Base-by-base conservation (phyloP, 2,329 filamentous ascomycete species). In the Trichothecium roseum region DNA sequence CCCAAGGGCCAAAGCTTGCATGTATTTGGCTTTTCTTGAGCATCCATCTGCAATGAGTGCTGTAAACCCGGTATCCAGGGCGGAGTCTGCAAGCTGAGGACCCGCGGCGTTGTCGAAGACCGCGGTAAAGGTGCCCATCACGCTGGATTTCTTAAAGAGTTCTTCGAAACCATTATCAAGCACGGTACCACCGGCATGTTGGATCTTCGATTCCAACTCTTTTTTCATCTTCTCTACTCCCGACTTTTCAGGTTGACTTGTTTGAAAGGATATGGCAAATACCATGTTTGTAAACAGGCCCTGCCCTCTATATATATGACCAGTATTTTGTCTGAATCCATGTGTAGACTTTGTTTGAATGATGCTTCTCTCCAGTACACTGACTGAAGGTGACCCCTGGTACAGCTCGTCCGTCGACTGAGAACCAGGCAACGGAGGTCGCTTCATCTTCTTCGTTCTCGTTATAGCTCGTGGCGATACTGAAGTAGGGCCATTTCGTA, bases 1-100 rank as follows among this genome's bases (percentile, higher is more conserved):
- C 1, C 85, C 86, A 1, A 98, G 72, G 0, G 91, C 88, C 3
- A 98, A 72, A 0, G 91, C 91, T 59, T 96, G 88, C 69, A 96
- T 84, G 55, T 91, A 95, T 54, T 96, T 98, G 34, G 79, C 74
- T 42, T 86, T 87, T 32, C 89, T 78, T 6, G 84, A 91, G 54
- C 94, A 83, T 4, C 76, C 74, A 50, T 96, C 85, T 0, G 88
- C 81, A 40, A 98, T 84, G 12, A 96, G 63, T 4, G 86, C 88
- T 0, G 84, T 78, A 51, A 98, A 96, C 1, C 84, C 81, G 1
- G 78, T 63, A 2, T 69, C 59, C 26, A 62, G 50, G 16, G 72
- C 71, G 16, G 63, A 55, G 9, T 63, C 44, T 2, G 63, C 74
- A 1, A 93, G 65, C 1, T 55, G 62, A 14, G 91, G 35, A 12